Evolutionary conservation across 345 rosid genomes (phyloP).

Genomic region (Euphorbia lathyris): DNA sequence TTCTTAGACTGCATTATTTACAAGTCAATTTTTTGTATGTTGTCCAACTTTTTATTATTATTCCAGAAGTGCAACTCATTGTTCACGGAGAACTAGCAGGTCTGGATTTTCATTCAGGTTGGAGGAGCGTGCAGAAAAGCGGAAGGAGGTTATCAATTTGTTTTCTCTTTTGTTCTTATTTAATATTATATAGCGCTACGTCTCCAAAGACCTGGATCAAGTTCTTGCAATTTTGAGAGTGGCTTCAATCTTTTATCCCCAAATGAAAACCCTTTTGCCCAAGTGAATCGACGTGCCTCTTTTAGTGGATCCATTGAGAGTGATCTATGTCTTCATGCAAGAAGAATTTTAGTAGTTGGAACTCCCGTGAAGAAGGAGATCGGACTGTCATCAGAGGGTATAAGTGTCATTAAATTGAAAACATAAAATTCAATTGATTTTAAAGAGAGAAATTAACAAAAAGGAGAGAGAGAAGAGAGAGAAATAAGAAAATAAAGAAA

Average conservation of each 20-base stretch:
- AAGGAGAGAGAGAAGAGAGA: too few species aligned
- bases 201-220: constrained; percentile 76
- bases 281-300: constrained; percentile 69
- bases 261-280: constrained; percentile 87
- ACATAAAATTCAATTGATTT: too few species aligned
- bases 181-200: too few species aligned
- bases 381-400: too few species aligned
- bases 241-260: constrained; percentile 68
- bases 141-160: constrained; percentile 32
- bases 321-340: constrained; percentile 77
- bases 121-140: constrained; percentile 35
- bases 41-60: background rate
- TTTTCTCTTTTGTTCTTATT: background rate
- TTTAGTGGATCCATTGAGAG: constrained; percentile 66
- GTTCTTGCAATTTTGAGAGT: constrained; percentile 65
- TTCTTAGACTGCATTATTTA: constrained; percentile 14
- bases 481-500: too few species aligned
- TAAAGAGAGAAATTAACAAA: too few species aligned
- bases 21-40: background rate
- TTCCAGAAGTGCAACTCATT: constrained; percentile 59
- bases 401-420: too few species aligned
- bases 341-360: too few species aligned
- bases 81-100: constrained; percentile 46
- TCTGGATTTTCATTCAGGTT: constrained; percentile 32
- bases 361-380: too few species aligned